Evolutionary conservation across 768 basidiomycete species (phyloP), one percentile per base, ranked within the genome.

Genomic region (Lentinus brumalis): DNA sequence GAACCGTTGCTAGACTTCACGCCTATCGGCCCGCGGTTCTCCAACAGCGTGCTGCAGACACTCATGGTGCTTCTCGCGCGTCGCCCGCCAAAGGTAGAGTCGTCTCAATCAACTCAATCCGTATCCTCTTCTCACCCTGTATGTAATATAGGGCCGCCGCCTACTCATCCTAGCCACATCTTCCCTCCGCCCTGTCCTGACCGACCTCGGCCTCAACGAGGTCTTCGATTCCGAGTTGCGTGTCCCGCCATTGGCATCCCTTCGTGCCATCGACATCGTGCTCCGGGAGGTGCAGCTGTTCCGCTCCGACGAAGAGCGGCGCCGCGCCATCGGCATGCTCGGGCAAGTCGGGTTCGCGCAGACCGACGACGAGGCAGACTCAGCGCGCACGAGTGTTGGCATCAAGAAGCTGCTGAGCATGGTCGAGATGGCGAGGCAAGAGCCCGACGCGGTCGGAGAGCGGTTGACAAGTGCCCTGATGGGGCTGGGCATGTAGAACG

Each of bases 391-490:
- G 66, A 85, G 88, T 63, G 89, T 98, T 50, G 97, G 97, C 0
- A 86, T 99, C 69, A 98, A 98, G 86, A 95, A 92, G 76, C 69
- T 99, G 73, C 73, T 99, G 71, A 93, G 88, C 61, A 82, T 91
- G 57, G 81, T 96, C 18, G 97, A 99, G 81, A 98, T 97, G 96
- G 92, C 96, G 50, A 82, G 96, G 69, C 97, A 98, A 77, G 96
- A 97, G 69, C 93, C 93, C 1, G 87, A 92, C 52, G 88, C 86
- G 62, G 89, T 87, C 15, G 91, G 85, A 31, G 86, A 88, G 68
- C 80, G 92, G 60, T 74, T 94, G 60, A 82, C 81, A 57, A 80
- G 78, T 50, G 86, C 84, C 40, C 72, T 93, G 56, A 80, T 91
- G 77, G 86, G 81, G 10, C 69, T 89, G 8, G 73, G 76, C 15